Conservation (phyloP, 768 basidiomycete genomes). For the Leccinum uliginosum region DNA sequence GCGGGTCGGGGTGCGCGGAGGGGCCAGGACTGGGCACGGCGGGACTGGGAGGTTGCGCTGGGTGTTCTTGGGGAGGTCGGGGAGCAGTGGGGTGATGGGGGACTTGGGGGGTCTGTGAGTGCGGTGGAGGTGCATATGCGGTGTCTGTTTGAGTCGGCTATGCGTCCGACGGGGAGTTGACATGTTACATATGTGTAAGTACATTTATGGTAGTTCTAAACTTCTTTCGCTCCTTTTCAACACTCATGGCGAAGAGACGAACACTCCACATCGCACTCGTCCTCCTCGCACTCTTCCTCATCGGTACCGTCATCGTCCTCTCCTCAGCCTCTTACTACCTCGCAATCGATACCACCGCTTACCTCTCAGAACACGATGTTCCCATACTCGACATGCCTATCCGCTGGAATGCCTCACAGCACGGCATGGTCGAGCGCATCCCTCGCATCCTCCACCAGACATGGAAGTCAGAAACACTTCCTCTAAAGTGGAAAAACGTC, state of each 20-base stretch:
- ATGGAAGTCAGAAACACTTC: constrained; percentile 90
- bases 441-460: constrained; percentile 97
- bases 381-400: constrained; percentile 49
- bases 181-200: background rate
- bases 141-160: constrained; percentile 42
- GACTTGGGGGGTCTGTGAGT: constrained; percentile 48
- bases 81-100: constrained; percentile 49
- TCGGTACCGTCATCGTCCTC: constrained; percentile 88
- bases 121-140: constrained; percentile 47
- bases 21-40: constrained; percentile 72
- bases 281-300: constrained; percentile 70
- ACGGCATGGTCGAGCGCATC: constrained; percentile 66
- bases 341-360: constrained; percentile 71
- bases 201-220: background rate
- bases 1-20: constrained; percentile 48
- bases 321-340: constrained; percentile 90
- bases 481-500: constrained; percentile 72
- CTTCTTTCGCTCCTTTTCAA: background rate
- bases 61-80: constrained; percentile 45
- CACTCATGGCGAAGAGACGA: constrained; percentile 41
- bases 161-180: constrained; percentile 39
- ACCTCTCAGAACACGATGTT: constrained; percentile 76
- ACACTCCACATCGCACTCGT: constrained; percentile 44
- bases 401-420: constrained; percentile 61
- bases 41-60: constrained; percentile 60